These are phyloP conservation scores for Metschnikowia lunata DNA, from an alignment of 805 yeast species.

Conservation along the genomic window DNA sequence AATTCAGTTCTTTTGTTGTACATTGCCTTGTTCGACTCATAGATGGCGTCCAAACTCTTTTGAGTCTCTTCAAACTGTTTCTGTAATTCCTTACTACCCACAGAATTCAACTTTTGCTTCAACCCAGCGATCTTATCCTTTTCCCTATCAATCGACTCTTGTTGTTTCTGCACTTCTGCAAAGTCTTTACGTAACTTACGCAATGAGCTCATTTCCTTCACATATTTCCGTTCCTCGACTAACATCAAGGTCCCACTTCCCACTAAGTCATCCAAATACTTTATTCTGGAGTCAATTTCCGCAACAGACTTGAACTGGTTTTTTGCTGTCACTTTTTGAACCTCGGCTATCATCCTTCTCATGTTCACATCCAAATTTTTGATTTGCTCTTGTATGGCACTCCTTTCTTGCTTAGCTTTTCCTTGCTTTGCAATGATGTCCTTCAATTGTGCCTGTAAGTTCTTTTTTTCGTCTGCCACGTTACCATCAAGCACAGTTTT, in stretches of 20 bases:
- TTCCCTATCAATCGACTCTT: conserved; percentile 74
- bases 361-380: conserved; percentile 62
- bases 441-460: conserved; percentile 34
- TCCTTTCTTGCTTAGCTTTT: conserved; percentile 44
- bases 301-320: conserved; percentile 60
- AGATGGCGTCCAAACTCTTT: conserved; percentile 64
- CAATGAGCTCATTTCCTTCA: conserved; percentile 81
- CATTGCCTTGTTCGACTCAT: conserved; percentile 52
- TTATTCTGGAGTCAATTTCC: conserved; percentile 66
- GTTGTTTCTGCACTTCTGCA: conserved; percentile 65
- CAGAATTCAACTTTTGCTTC: conserved; percentile 59
- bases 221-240: conserved; percentile 82
- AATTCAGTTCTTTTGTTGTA: conserved; percentile 63
- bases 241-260: conserved; percentile 76
- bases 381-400: conserved; percentile 63
- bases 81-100: conserved; percentile 61
- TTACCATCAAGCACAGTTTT: conserved; percentile 30
- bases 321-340: conserved; percentile 68
- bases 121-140: conserved; percentile 70
- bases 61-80: conserved; percentile 64
- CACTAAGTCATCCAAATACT: conserved; percentile 64
- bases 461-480: conserved; percentile 28
- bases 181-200: conserved; percentile 80
- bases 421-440: conserved; percentile 44
- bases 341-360: conserved; percentile 72